Conservation (phyloP, 768 basidiomycete genomes). For the Panellus pusillus region DNA sequence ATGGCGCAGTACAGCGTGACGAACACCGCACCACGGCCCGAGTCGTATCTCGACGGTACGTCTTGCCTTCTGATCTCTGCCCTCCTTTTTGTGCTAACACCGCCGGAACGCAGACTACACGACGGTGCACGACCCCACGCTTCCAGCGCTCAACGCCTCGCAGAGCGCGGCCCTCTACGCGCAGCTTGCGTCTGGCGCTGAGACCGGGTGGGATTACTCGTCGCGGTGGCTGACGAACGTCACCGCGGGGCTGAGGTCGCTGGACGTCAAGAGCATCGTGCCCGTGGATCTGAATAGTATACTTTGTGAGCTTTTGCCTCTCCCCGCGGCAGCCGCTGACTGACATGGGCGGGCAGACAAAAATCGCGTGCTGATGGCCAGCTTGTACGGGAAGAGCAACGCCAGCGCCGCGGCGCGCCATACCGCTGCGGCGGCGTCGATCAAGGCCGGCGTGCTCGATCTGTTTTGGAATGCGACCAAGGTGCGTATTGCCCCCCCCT, state of each 20-base stretch:
- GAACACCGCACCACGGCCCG: constrained; percentile 87
- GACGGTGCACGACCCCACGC: constrained; percentile 68
- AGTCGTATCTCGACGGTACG: constrained; percentile 69
- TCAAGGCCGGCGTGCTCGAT: constrained; percentile 77
- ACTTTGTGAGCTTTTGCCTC: too few species aligned
- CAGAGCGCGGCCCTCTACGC: constrained; percentile 70
- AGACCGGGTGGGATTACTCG: constrained; percentile 64
- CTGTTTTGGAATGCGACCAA: constrained; percentile 81
- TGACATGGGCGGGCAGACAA: too few species aligned
- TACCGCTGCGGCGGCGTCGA: constrained; percentile 49
- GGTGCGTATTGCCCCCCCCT: too few species aligned
- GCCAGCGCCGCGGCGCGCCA: constrained; percentile 48
- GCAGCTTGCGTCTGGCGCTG: constrained; percentile 87
- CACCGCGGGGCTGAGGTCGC: constrained; percentile 57
- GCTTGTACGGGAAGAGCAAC: constrained; percentile 58
- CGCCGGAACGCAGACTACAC: too few species aligned
- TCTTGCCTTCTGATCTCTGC: too few species aligned
- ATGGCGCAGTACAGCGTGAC: constrained; percentile 76
- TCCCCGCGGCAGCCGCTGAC: too few species aligned
- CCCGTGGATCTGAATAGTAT: constrained; percentile 85
- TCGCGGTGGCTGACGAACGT: constrained; percentile 47
- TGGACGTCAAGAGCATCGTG: constrained; percentile 70
- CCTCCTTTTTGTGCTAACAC: too few species aligned
- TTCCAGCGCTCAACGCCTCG: constrained; percentile 56
- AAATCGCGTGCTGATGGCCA: constrained; percentile 58